phyloP scores from a whole-genome alignment of 1,284 basidiomycete species.

The Wallemia mellicola region DNA sequence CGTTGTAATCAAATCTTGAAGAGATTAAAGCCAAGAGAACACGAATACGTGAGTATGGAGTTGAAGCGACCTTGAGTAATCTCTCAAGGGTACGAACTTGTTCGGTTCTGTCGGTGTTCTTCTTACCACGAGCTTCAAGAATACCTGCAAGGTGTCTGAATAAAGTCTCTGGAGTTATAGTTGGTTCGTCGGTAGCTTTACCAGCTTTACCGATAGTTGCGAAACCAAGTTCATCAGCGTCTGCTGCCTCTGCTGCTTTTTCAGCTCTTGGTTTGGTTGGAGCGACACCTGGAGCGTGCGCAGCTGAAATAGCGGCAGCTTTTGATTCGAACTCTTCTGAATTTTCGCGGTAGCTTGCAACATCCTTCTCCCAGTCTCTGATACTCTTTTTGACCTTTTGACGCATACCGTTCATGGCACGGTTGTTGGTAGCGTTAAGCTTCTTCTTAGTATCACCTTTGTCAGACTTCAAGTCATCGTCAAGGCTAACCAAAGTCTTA shows the following conservation, averaged over 20 bases:
- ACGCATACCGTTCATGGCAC: slow-evolving; percentile 83
- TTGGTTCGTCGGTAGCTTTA: slow-evolving; percentile 27
- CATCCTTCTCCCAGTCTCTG: slow-evolving; percentile 62
- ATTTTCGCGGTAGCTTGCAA: slow-evolving; percentile 61
- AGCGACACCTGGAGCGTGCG: slow-evolving; percentile 18
- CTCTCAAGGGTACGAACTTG: slow-evolving; percentile 74
- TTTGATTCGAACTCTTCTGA: slow-evolving; percentile 65
- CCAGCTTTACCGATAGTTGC: slow-evolving; percentile 77
- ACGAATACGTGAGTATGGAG: slow-evolving; percentile 68
- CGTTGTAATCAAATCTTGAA: slow-evolving; percentile 88
- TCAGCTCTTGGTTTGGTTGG: slow-evolving; percentile 21
- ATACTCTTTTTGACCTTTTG: slow-evolving; percentile 76
- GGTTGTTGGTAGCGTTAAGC: slow-evolving; percentile 82
- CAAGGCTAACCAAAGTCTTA: slow-evolving; percentile 42
- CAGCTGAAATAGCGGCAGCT: slow-evolving; percentile 23
- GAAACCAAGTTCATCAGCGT: slow-evolving; percentile 37
- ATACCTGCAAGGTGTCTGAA: slow-evolving; percentile 77
- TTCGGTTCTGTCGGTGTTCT: slow-evolving; percentile 89
- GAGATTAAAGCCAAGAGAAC: slow-evolving; percentile 80
- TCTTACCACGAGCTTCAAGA: slow-evolving; percentile 84
- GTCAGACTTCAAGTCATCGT: slow-evolving; percentile 40
- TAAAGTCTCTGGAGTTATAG: slow-evolving; percentile 60
- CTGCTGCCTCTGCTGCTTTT: slow-evolving; percentile 13
- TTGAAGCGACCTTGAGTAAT: slow-evolving; percentile 51
- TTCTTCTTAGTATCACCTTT: slow-evolving; percentile 78